Percentiles rank a stretch among this genome's conserved stretches.
phyloP scores from a whole-genome alignment of 306 rosid genomes.

The Clitoria ternatea region DNA sequence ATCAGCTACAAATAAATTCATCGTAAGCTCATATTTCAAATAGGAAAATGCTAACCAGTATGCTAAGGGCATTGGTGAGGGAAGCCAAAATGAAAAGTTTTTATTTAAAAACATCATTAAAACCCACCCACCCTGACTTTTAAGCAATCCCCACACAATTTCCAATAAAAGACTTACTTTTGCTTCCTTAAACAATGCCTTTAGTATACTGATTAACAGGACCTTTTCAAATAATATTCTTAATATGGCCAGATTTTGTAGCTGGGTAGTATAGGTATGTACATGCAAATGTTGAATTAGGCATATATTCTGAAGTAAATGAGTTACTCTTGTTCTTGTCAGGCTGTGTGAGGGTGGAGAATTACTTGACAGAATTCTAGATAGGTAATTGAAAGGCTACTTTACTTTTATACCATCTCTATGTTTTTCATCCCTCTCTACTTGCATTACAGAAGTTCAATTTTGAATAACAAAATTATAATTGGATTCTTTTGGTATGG shows the following conservation, averaged over 20 bases:
- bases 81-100: no score
- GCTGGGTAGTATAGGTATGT: neutral
- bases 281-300: conserved; percentile 5
- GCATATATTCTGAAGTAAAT: conserved; percentile 21
- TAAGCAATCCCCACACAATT: no score
- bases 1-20: conserved; percentile 3
- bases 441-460: conserved; percentile 5
- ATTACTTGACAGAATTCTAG: conserved; percentile 84
- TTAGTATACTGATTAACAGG: no score
- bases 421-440: neutral
- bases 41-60: no score
- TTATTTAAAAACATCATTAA: no score
- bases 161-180: no score
- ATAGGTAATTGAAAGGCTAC: conserved; percentile 58
- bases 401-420: conserved; percentile 13
- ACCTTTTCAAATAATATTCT: conserved; percentile 2
- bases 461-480: conserved; percentile 22
- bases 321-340: conserved; percentile 23
- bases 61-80: no score
- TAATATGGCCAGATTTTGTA: neutral
- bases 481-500: conserved; percentile 24
- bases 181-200: no score
- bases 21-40: conserved; percentile 2
- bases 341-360: conserved; percentile 99
- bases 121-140: no score